Conservation (phyloP, 2,329 filamentous ascomycete genomes). For the Pestalotiopsis sp. region DNA sequence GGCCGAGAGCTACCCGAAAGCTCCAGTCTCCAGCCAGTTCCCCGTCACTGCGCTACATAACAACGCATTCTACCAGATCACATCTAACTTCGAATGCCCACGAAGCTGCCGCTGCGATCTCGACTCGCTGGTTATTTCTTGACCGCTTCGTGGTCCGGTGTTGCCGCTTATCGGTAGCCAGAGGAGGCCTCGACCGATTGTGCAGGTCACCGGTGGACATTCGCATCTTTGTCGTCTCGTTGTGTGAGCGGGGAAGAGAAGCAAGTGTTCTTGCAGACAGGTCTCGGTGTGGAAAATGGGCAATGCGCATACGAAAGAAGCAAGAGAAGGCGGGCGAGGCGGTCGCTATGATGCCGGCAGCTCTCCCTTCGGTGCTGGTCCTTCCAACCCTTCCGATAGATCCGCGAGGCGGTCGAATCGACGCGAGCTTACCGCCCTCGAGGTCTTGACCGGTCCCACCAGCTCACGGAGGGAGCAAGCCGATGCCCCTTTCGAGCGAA, state of each 20-base stretch:
- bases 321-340: conserved; percentile 20
- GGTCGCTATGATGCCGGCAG: conserved; percentile 23
- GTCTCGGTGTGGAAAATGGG: conserved; percentile 20
- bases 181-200: not conserved
- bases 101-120: not conserved
- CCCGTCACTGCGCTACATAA: not conserved
- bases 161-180: not conserved
- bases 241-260: not conserved
- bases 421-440: conserved; percentile 50
- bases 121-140: not conserved
- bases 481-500: conserved; percentile 59
- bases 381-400: conserved; percentile 24
- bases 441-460: conserved; percentile 40
- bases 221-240: not conserved
- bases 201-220: not conserved
- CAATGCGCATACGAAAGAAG: conserved; percentile 29
- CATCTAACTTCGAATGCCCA: not conserved
- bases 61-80: not conserved
- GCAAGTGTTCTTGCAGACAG: not conserved
- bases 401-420: conserved; percentile 38
- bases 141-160: not conserved
- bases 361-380: conserved; percentile 21
- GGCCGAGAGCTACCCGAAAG: not conserved
- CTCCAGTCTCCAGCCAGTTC: not conserved
- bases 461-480: conserved; percentile 35